Conservation (phyloP, 2,329 filamentous ascomycete genomes). For the Paracoccidioides brasiliensis region DNA sequence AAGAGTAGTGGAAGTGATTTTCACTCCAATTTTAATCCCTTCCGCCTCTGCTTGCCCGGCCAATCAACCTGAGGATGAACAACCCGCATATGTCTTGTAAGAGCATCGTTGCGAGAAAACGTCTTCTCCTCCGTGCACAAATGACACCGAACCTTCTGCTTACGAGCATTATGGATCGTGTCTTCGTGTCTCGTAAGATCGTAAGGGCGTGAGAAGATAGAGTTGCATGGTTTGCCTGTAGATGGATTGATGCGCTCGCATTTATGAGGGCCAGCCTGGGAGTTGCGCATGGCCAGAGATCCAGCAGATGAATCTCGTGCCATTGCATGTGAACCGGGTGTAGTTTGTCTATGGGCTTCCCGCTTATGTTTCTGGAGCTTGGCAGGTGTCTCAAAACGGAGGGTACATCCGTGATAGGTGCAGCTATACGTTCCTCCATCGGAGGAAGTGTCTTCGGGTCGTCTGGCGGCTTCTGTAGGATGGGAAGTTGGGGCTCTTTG, state of each 20-base stretch:
- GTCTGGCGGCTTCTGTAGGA: constrained; percentile 24
- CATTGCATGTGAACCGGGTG: constrained; percentile 35
- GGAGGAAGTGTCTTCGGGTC: constrained; percentile 53
- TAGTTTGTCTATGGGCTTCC: constrained; percentile 75
- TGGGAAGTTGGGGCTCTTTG: constrained; percentile 27
- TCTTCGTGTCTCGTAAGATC: constrained; percentile 94
- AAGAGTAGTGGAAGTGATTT: background rate
- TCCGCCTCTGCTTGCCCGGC: constrained; percentile 48
- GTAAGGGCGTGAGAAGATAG: constrained; percentile 88
- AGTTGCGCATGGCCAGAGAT: constrained; percentile 51
- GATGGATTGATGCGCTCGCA: constrained; percentile 90
- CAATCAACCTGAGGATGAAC: constrained; percentile 82
- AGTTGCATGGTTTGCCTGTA: constrained; percentile 88
- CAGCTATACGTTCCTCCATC: constrained; percentile 90
- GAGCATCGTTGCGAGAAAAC: constrained; percentile 86
- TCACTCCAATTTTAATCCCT: constrained; percentile 22
- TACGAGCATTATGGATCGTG: constrained; percentile 88
- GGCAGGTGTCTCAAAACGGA: constrained; percentile 75
- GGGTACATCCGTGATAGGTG: constrained; percentile 80
- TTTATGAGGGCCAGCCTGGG: constrained; percentile 82
- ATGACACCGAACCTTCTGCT: constrained; percentile 87
- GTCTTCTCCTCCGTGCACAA: constrained; percentile 94
- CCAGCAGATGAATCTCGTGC: constrained; percentile 35
- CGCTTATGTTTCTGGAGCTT: constrained; percentile 92
- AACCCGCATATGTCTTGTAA: constrained; percentile 87